These are phyloP conservation scores for Metarhizium guizhouense DNA, from an alignment of 2,329 filamentous ascomycete species.

Conservation along the genomic window DNA sequence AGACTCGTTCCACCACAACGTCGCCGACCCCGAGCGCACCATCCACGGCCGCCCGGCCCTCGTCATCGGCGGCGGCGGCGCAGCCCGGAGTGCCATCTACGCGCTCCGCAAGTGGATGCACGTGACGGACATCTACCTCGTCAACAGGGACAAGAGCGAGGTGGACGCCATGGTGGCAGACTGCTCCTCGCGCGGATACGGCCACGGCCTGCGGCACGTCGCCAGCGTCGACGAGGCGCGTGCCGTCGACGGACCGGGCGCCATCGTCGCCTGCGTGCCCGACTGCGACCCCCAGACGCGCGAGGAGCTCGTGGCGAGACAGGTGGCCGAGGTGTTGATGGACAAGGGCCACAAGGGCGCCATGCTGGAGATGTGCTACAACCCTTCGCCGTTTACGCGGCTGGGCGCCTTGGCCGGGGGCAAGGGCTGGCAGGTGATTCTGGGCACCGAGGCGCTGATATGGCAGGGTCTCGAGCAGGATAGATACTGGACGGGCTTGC, in stretches of 20 bases:
- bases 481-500: slow-evolving; percentile 54
- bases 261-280: slow-evolving; percentile 66
- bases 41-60: slow-evolving; percentile 57
- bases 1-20: slow-evolving; percentile 58
- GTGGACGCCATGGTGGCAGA: slow-evolving; percentile 59
- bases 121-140: slow-evolving; percentile 62
- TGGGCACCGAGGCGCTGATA: slow-evolving; percentile 69
- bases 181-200: slow-evolving; percentile 50
- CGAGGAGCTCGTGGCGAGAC: slow-evolving; percentile 52
- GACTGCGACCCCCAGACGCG: slow-evolving; percentile 61
- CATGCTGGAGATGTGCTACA: slow-evolving; percentile 78
- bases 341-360: slow-evolving; percentile 49
- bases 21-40: slow-evolving; percentile 30
- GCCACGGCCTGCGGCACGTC: slow-evolving; percentile 52
- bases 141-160: slow-evolving; percentile 63
- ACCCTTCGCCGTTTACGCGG: slow-evolving; percentile 60
- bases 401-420: slow-evolving; percentile 52
- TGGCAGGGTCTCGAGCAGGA: slow-evolving; percentile 68
- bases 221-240: slow-evolving; percentile 51
- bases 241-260: slow-evolving; percentile 48
- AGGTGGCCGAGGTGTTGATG: slow-evolving; percentile 41
- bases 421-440: slow-evolving; percentile 62
- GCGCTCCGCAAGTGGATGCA: slow-evolving; percentile 62
- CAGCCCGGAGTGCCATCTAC: slow-evolving; percentile 70
- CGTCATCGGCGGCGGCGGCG: slow-evolving; percentile 70